Conservation (phyloP, 2,329 filamentous ascomycete genomes). For the Claviceps africana region DNA sequence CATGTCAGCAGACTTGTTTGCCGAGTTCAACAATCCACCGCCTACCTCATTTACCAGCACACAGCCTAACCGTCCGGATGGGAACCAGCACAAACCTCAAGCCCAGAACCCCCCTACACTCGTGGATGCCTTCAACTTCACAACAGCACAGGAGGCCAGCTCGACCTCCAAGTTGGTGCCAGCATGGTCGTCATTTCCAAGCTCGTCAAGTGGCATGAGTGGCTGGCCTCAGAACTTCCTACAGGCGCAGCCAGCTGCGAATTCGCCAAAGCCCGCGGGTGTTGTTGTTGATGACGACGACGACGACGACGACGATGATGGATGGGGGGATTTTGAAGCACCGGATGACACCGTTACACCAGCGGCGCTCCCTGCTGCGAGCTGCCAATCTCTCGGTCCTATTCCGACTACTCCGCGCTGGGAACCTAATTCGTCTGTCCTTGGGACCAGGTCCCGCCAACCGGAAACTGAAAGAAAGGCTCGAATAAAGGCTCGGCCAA, state of each 20-base stretch:
- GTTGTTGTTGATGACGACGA: constrained; percentile 50
- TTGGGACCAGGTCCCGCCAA: constrained; percentile 3
- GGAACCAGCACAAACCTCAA: constrained; percentile 7
- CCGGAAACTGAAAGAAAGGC: constrained; percentile 9
- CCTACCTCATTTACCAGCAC: constrained; percentile 16
- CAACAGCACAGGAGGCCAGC: constrained; percentile 7
- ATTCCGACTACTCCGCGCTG: neutral
- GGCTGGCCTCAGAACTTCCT: constrained; percentile 7
- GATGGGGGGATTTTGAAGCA: constrained; percentile 55
- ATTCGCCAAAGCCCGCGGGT: constrained; percentile 16
- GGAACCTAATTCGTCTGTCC: neutral
- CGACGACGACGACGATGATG: constrained; percentile 40
- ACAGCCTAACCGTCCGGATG: constrained; percentile 4
- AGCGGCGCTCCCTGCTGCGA: neutral
- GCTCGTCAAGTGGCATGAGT: constrained; percentile 10
- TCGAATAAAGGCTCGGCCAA: constrained; percentile 12
- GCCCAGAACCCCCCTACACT: neutral
- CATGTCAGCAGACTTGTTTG: constrained; percentile 55
- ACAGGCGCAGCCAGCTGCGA: neutral
- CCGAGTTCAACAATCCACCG: constrained; percentile 42
- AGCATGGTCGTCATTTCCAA: constrained; percentile 19
- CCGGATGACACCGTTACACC: constrained; percentile 22
- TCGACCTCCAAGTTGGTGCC: constrained; percentile 11
- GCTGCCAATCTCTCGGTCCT: neutral
- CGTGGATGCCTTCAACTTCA: constrained; percentile 15